Percentiles rank a stretch among this genome's conserved stretches.
phyloP scores from a whole-genome alignment of 306 rosid genomes.

The Vigna trinervia region DNA sequence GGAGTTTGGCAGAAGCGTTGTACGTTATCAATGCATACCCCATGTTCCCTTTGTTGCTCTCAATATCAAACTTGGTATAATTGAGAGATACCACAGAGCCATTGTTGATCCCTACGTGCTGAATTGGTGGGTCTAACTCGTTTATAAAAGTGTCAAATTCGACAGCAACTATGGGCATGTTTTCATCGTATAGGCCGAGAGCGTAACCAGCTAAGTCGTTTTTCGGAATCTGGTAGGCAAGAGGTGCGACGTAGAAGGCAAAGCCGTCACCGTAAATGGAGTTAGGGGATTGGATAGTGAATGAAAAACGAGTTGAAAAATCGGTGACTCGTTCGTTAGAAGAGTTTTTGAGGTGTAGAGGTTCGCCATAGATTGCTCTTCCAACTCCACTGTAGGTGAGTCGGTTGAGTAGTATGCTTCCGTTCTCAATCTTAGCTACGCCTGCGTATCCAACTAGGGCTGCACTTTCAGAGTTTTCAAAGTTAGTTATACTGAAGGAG shows the following conservation, averaged over 20 bases:
- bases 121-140: not conserved
- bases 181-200: conserved; percentile 30
- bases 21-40: conserved; percentile 36
- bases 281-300: not conserved
- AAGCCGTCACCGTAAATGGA: conserved; percentile 29
- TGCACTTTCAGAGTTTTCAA: not conserved
- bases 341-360: conserved; percentile 37
- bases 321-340: not conserved
- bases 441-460: not conserved
- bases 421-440: conserved; percentile 1
- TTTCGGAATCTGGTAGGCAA: not conserved
- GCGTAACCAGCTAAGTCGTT: conserved; percentile 16
- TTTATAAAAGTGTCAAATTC: conserved; percentile 38
- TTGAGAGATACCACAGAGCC: conserved; percentile 32
- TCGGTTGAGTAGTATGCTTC: conserved; percentile 27
- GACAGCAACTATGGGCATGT: not conserved
- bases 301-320: conserved; percentile 26
- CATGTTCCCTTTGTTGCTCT: not conserved
- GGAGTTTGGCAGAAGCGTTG: not conserved
- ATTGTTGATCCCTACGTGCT: conserved; percentile 48
- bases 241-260: conserved; percentile 37
- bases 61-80: conserved; percentile 32
- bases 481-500: not conserved
- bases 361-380: conserved; percentile 37
- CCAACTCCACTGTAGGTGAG: not conserved